Conservation (phyloP, 2,329 filamentous ascomycete genomes). For the Shiraia bambusicola region DNA sequence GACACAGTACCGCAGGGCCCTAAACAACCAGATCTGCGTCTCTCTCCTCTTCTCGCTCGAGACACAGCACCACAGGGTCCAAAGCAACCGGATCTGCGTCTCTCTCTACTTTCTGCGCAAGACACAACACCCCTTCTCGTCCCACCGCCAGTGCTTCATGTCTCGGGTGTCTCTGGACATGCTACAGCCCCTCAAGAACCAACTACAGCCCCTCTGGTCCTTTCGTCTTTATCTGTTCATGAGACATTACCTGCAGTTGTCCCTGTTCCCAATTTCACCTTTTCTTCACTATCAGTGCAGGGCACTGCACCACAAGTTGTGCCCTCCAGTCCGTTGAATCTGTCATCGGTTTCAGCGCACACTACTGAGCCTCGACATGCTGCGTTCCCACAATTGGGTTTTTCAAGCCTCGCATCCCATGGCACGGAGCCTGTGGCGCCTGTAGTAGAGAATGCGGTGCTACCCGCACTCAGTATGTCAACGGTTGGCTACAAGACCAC, state of each 20-base stretch:
- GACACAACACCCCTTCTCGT: constrained; percentile 26
- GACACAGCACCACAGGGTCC: no score
- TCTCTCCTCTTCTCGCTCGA: constrained; percentile 28
- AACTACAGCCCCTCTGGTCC: constrained; percentile 15
- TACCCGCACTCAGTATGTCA: constrained; percentile 30
- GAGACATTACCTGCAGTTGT: constrained; percentile 20
- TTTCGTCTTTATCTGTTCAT: constrained; percentile 19
- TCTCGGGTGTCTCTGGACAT: constrained; percentile 32
- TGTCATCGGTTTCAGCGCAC: constrained; percentile 28
- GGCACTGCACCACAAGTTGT: constrained; percentile 25
- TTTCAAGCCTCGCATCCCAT: constrained; percentile 23
- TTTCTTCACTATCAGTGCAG: constrained; percentile 24
- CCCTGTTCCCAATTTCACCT: constrained; percentile 9
- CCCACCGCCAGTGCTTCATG: constrained; percentile 16
- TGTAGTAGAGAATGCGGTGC: constrained; percentile 28
- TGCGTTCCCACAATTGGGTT: constrained; percentile 14
- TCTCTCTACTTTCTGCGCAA: constrained; percentile 34
- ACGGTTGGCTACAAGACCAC: constrained; percentile 32
- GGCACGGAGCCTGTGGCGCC: constrained; percentile 33
- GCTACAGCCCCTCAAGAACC: constrained; percentile 23
- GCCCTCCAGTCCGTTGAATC: constrained; percentile 15
- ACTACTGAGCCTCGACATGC: constrained; percentile 26
- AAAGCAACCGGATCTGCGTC: constrained; percentile 15
- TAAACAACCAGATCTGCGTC: constrained; percentile 15
- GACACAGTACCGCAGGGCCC: constrained; percentile 26